phyloP scores from a whole-genome alignment of 768 basidiomycete genomes.

The Tulasnella sp. region DNA sequence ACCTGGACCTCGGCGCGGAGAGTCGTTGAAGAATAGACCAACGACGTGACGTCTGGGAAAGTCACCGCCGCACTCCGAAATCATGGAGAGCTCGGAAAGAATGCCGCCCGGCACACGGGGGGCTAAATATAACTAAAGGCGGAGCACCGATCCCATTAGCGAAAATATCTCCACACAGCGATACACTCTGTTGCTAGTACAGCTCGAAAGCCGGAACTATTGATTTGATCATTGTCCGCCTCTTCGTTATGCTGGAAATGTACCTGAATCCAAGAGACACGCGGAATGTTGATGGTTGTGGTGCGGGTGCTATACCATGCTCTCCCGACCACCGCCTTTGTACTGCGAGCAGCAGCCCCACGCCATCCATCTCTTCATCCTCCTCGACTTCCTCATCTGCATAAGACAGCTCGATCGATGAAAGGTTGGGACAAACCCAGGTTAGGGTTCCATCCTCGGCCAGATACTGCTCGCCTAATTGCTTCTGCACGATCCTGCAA shows the following conservation, averaged over 20 bases:
- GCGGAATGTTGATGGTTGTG: neutral
- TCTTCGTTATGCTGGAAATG: neutral
- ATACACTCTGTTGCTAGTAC: neutral
- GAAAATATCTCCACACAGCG: neutral
- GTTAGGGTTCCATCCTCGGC: too few species aligned
- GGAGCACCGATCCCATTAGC: neutral
- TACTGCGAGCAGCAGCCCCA: neutral
- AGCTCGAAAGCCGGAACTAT: neutral
- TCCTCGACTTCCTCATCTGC: neutral
- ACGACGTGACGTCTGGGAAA: neutral
- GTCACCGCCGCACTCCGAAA: neutral
- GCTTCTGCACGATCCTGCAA: too few species aligned
- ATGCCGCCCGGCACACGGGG: neutral
- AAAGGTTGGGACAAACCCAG: neutral
- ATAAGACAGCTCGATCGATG: neutral
- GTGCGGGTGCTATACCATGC: neutral
- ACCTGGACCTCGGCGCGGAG: neutral
- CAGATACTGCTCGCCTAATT: too few species aligned
- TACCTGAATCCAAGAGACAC: neutral
- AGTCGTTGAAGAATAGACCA: neutral
- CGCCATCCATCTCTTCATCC: neutral
- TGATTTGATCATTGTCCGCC: neutral
- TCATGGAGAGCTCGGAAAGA: neutral
- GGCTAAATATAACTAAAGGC: neutral
- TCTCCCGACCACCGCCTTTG: neutral